A percentile compares a stretch with the other conserved stretches of the same genome.
These are phyloP conservation scores for Sistotremastrum niveocremeum DNA, from an alignment of 768 basidiomycete species.

Conservation along the genomic window DNA sequence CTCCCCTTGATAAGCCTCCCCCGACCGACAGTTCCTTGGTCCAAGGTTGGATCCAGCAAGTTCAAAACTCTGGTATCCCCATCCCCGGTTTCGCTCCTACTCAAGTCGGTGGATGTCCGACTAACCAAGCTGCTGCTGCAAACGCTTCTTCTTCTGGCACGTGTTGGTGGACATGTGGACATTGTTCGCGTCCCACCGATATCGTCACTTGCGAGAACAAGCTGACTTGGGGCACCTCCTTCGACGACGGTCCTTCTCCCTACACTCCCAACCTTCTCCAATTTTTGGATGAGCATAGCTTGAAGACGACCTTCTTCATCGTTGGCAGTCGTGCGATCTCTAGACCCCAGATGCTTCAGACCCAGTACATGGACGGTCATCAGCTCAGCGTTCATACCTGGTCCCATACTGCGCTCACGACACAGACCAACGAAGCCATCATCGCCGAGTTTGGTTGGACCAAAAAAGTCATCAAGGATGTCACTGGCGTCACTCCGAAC, in stretches of 20 bases:
- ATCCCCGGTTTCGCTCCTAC: slow-evolving; percentile 44
- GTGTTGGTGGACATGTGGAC: slow-evolving; percentile 77
- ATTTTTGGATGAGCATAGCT: slow-evolving; percentile 47
- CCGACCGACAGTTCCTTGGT: slow-evolving; percentile 50
- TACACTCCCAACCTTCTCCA: slow-evolving; percentile 63
- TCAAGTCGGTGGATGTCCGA: slow-evolving; percentile 34
- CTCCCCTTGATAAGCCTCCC: slow-evolving; percentile 48
- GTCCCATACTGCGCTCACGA: slow-evolving; percentile 65
- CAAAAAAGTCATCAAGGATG: slow-evolving; percentile 72
- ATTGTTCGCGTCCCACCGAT: slow-evolving; percentile 55
- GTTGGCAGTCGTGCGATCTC: slow-evolving; percentile 72
- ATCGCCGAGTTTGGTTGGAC: slow-evolving; percentile 86
- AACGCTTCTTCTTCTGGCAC: slow-evolving; percentile 25
- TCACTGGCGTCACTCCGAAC: slow-evolving; percentile 63
- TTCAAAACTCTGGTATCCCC: slow-evolving; percentile 36
- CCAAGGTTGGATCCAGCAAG: slow-evolving; percentile 56
- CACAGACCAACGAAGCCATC: slow-evolving; percentile 62
- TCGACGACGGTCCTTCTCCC: slow-evolving; percentile 70
- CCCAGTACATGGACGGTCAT: slow-evolving; percentile 65
- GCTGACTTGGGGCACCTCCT: slow-evolving; percentile 43
- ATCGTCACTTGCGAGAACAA: slow-evolving; percentile 63
- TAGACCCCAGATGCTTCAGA: slow-evolving; percentile 53
- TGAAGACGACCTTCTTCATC: slow-evolving; percentile 79
- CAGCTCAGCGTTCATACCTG: slow-evolving; percentile 65
- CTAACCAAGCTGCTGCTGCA: slow-evolving; percentile 37